These are phyloP conservation scores for Pyrenophora teres DNA, from an alignment of 2,329 filamentous ascomycete species.

Conservation along the genomic window DNA sequence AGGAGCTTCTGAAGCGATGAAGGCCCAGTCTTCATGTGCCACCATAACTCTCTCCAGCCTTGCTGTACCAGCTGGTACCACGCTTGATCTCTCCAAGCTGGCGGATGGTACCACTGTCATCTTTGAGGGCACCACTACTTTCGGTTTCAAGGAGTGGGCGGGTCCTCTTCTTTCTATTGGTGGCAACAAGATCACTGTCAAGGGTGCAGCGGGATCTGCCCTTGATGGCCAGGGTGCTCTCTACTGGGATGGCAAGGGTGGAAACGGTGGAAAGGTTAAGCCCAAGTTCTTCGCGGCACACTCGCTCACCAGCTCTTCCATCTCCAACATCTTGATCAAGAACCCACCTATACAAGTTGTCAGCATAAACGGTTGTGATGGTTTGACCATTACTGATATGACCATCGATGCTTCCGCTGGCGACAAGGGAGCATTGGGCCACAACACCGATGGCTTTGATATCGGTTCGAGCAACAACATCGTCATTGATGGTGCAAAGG, in stretches of 20 bases:
- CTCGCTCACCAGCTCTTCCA: constrained; percentile 55
- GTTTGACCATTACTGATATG: constrained; percentile 55
- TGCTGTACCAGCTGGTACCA: constrained; percentile 61
- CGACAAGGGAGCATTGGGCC: constrained; percentile 43
- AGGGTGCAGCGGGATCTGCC: constrained; percentile 59
- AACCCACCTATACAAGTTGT: constrained; percentile 62
- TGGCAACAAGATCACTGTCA: constrained; percentile 63
- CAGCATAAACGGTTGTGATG: constrained; percentile 50
- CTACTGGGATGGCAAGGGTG: constrained; percentile 58
- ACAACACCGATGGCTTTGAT: constrained; percentile 64
- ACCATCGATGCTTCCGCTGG: constrained; percentile 63
- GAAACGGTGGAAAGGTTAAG: constrained; percentile 52
- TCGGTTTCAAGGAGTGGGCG: constrained; percentile 67
- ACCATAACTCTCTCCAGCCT: constrained; percentile 61
- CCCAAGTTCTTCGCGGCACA: constrained; percentile 61
- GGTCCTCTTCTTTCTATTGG: constrained; percentile 66
- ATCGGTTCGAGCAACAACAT: constrained; percentile 55
- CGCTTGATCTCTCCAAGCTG: constrained; percentile 62
- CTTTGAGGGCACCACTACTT: constrained; percentile 68
- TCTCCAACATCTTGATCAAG: constrained; percentile 56
- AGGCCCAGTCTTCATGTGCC: constrained; percentile 57
- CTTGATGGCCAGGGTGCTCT: constrained; percentile 61
- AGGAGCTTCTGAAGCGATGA: constrained; percentile 53
- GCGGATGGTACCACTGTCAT: constrained; percentile 59
- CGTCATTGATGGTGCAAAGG: constrained; percentile 55